Conservation (phyloP, 495 filamentous ascomycete genomes). For the Penicilliopsis zonata region DNA sequence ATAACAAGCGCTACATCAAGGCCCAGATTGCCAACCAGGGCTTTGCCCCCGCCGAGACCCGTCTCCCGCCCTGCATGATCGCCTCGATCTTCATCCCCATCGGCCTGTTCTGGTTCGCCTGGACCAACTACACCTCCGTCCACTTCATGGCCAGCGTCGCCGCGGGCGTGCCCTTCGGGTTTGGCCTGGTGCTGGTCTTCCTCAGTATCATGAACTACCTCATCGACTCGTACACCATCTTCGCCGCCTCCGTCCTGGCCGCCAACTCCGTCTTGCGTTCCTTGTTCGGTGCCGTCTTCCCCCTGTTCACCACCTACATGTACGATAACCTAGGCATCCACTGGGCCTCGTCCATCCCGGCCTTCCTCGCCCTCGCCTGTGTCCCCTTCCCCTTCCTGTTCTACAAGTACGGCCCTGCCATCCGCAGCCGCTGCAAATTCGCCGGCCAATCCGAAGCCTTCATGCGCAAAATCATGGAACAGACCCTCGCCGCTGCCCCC, state of each 20-base stretch:
- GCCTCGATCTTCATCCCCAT: slow-evolving; percentile 31
- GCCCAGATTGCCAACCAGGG: slow-evolving; percentile 22
- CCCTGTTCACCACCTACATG: slow-evolving; percentile 72
- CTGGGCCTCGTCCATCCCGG: slow-evolving; percentile 69
- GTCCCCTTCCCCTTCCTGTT: slow-evolving; percentile 74
- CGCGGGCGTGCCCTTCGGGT: slow-evolving; percentile 58
- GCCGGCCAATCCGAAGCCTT: slow-evolving; percentile 43
- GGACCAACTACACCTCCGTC: slow-evolving; percentile 55
- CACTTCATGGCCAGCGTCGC: slow-evolving; percentile 59
- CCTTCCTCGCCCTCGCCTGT: slow-evolving; percentile 64
- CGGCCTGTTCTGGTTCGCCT: slow-evolving; percentile 54
- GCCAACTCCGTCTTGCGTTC: slow-evolving; percentile 62
- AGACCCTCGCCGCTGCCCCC: slow-evolving; percentile 3
- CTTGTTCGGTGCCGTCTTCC: slow-evolving; percentile 70
- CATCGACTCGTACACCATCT: slow-evolving; percentile 73
- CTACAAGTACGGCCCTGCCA: slow-evolving; percentile 57
- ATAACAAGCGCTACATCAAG: slow-evolving; percentile 36
- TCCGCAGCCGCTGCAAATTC: slow-evolving; percentile 64
- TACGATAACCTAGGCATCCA: slow-evolving; percentile 65
- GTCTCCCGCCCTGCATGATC: slow-evolving; percentile 32
- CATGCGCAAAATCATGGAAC: slow-evolving; percentile 31
- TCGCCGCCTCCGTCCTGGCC: slow-evolving; percentile 68
- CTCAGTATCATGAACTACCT: slow-evolving; percentile 66
- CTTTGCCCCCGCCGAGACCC: slow-evolving; percentile 36
- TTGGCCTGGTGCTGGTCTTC: slow-evolving; percentile 67